Base-by-base conservation (phyloP, 257 asterid genomes). In the Eustoma russellianum region DNA sequence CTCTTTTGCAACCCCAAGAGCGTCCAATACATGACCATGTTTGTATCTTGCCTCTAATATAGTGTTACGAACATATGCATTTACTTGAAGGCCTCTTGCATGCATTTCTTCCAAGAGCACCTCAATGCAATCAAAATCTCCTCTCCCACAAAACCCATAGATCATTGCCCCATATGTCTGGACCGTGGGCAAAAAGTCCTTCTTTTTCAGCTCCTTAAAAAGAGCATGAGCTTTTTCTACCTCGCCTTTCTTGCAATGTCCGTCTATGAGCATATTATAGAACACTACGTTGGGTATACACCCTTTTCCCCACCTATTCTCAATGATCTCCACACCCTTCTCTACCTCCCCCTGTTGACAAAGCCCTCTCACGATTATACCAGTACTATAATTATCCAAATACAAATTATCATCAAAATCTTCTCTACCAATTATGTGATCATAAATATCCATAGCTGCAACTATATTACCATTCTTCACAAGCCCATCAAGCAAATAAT, bases 141-240 rank as follows among this genome's bases (percentile, higher is more conserved):
- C 86, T 55, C 50, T 56, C 67, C 64, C 84, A 69, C 94, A 87
- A 50, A 77, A 79, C n/a, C 94, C 94, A 57, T 77, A 70, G 56
- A 87, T 59, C 56, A 87, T 70, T 38, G 95, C 82, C 62, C 95
- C 93, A 61, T 87, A 91, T 28, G 98, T 87, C 74, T 82, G 82
- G 35, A 74, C 75, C 5, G 79, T 80, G 19, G 93, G 85, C 67
- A 84, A 79, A 70, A 82, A 79, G 9, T 88, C 95, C 79, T 76
- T 80, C 63, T n/a, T 52, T 69, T 87, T 85, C 85, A 91, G 70
- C 66, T 85, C 80, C 56, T 62, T 64, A 44, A 87, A 73, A 54
- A 84, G 81, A 24, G 57, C 57, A 44, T 60, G 65, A 13, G 94
- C 98, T 16, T 62, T 77, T 61, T 69, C 63, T 17, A 74, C 70